These are phyloP conservation scores for Aspergillus sojae DNA, from an alignment of 2,329 filamentous ascomycete genomes.

Conservation along the genomic window DNA sequence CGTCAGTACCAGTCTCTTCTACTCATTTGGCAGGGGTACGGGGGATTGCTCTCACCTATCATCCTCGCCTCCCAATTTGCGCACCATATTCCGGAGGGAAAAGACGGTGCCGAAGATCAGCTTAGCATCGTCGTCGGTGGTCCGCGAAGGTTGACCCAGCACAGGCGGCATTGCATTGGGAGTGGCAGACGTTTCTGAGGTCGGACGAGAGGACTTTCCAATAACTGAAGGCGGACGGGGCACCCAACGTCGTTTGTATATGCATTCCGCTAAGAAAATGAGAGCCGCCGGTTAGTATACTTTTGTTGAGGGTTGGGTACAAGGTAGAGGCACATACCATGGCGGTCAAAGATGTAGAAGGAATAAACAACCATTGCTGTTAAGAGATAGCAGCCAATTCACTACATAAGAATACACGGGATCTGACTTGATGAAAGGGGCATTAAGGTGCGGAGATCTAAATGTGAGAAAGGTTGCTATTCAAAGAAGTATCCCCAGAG, in stretches of 20 bases:
- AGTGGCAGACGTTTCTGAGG: conserved; percentile 50
- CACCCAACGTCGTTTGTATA: conserved; percentile 89
- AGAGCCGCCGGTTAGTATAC: conserved; percentile 8
- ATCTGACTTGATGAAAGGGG: neutral
- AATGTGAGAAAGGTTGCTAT: neutral
- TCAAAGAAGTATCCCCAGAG: neutral
- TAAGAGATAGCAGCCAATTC: neutral
- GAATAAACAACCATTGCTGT: conserved; percentile 85
- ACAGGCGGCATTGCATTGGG: conserved; percentile 45
- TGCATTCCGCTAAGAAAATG: conserved; percentile 76
- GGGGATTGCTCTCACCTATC: conserved; percentile 59
- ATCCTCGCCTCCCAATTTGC: conserved; percentile 89
- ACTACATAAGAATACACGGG: conserved; percentile 12
- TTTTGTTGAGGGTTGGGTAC: conserved; percentile 8
- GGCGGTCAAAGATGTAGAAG: conserved; percentile 98
- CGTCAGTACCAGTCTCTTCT: neutral
- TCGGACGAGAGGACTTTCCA: conserved; percentile 52
- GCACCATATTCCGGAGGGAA: conserved; percentile 93
- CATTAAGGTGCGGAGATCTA: neutral
- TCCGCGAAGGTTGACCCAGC: conserved; percentile 47
- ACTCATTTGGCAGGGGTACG: neutral
- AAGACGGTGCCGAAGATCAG: conserved; percentile 97
- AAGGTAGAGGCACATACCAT: conserved; percentile 63
- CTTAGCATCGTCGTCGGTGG: conserved; percentile 83
- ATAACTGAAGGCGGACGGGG: conserved; percentile 53